Evolutionary conservation across 352 stramenopile species (phyloP), one percentile per base, ranked within the genome.

Genomic region (Pythium brachiatum): DNA sequence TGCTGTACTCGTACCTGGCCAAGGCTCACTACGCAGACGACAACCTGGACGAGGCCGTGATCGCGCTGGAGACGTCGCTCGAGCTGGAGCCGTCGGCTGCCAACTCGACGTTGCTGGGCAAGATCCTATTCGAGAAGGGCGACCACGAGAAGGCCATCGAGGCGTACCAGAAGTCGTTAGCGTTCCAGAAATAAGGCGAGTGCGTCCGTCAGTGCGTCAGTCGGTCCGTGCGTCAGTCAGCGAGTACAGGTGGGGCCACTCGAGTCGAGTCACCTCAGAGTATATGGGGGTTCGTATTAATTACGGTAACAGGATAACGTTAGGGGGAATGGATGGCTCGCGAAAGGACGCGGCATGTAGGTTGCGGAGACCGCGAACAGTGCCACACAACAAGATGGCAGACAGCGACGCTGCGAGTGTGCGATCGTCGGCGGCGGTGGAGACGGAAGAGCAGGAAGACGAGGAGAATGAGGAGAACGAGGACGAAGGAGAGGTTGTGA

Each of bases 111-210:
- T 62, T 95, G 56, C 64, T 94, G 38, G 86, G 86, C 53, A 94
- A 95, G 69, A 92, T 95, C 51, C 66, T 94, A 27, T 95, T 94
- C 53, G 86, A 95, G 57, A 93, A 92, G 60, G 86, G 86, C 11
- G 86, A 95, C 70, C 82, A 92, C 62, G 84, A 95, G 66, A 88
- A 88, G 48, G 86, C 86, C 51, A 94, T 95, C 54, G 76, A 83
- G 50, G 86, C 86, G 34, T 95, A 95, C 62, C 84, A 95, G 66
- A 85, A 86, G 54, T 93, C 86, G 16, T 61, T 95, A 53, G 76
- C 86, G 68, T 64, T 57, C 38, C 62, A 69, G 51, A 69, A 66
- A 44, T 48, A 27, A 27, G 21, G 41, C 41, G 29, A 5, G 41
- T 46, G 12, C 3, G 38, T 23, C 2, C 38, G 38, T 21, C 38